Conservation (phyloP, 257 asterid species). For the Hygrophila difformis region DNA sequence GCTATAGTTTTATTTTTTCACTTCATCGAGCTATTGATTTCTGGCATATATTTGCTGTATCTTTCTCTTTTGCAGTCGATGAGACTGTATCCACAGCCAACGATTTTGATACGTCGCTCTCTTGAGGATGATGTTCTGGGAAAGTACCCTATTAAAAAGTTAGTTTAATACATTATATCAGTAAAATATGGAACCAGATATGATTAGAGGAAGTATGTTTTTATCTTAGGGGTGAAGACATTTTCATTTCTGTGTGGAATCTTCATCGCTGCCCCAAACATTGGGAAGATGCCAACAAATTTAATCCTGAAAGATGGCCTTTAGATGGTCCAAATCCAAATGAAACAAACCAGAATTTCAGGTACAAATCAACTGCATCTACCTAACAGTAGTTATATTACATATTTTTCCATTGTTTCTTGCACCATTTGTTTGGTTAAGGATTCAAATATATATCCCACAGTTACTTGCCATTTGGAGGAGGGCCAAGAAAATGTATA, state of each 20-base stretch:
- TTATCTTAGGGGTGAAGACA: constrained; percentile 94
- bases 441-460: too few relatives aligned
- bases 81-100: constrained; percentile 97
- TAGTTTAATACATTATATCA: too few relatives aligned
- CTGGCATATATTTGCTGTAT: too few relatives aligned
- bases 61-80: constrained; percentile 58
- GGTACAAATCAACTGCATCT: constrained; percentile 31
- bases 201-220: too few relatives aligned
- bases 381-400: too few relatives aligned
- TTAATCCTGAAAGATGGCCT: constrained; percentile 97
- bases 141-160: constrained; percentile 81
- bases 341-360: constrained; percentile 92
- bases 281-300: constrained; percentile 88
- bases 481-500: constrained; percentile 97
- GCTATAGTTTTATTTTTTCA: constrained; percentile 8
- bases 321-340: constrained; percentile 94
- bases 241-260: constrained; percentile 95
- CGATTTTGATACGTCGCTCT: constrained; percentile 94
- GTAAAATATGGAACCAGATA: too few relatives aligned
- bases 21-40: constrained; percentile 12
- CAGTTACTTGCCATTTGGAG: constrained; percentile 97
- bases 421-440: too few relatives aligned
- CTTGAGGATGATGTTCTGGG: constrained; percentile 74
- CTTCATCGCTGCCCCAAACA: constrained; percentile 71
- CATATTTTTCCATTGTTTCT: too few relatives aligned